These are phyloP conservation scores for Colletotrichum eremochloae DNA, from an alignment of 2,329 filamentous ascomycete species.

Conservation along the genomic window DNA sequence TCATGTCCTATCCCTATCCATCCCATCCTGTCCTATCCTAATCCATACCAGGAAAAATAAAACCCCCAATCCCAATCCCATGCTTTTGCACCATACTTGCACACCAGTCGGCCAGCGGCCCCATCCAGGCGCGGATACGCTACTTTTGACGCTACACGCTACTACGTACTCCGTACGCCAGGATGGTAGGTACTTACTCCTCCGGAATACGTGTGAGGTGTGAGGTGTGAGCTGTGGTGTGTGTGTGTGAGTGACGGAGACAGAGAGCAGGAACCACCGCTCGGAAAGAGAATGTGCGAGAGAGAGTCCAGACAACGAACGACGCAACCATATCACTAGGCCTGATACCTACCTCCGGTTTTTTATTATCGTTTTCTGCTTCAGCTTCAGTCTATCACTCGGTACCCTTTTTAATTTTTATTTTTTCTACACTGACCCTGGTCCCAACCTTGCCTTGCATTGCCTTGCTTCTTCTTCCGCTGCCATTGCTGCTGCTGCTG, in stretches of 20 bases:
- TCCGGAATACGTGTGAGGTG: constrained; percentile 2
- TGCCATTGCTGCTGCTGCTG: not conserved
- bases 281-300: constrained; percentile 25
- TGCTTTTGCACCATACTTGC: constrained; percentile 6
- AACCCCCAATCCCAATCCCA: constrained; percentile 20
- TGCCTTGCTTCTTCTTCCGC: constrained; percentile 19
- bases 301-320: constrained; percentile 41
- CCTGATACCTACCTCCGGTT: constrained; percentile 24
- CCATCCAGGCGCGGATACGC: constrained; percentile 5
- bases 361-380: constrained; percentile 20
- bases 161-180: constrained; percentile 2
- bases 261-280: constrained; percentile 15
- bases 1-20: constrained; percentile 8
- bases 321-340: constrained; percentile 43
- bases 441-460: constrained; percentile 10
- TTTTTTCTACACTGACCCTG: constrained; percentile 6
- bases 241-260: constrained; percentile 13
- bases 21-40: constrained; percentile 7
- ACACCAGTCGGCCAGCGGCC: constrained; percentile 3
- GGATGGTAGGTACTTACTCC: constrained; percentile 9
- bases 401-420: constrained; percentile 10
- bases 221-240: not conserved
- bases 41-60: not conserved
- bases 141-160: constrained; percentile 9
- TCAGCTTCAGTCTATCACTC: constrained; percentile 32